These are phyloP conservation scores for Saitozyma podzolica DNA, from an alignment of 768 basidiomycete genomes.

Conservation along the genomic window DNA sequence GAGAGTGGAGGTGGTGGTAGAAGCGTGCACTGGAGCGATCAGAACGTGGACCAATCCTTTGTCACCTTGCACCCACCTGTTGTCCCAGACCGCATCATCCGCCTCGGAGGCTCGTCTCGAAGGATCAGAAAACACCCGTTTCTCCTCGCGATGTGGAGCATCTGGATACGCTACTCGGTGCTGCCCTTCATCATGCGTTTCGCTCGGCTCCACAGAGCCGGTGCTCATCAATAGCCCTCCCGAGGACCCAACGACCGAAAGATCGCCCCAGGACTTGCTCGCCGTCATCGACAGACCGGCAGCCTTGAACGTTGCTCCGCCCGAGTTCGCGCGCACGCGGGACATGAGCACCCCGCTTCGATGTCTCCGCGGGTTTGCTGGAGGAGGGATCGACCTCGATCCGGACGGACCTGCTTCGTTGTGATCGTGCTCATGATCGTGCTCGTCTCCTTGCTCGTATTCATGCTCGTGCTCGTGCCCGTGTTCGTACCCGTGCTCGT, in stretches of 20 bases:
- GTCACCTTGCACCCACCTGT: slow-evolving; percentile 31
- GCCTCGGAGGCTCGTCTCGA: slow-evolving; percentile 13
- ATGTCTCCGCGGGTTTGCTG: slow-evolving; percentile 44
- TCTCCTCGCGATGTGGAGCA: slow-evolving; percentile 5
- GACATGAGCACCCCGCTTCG: slow-evolving; percentile 48
- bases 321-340: slow-evolving; percentile 33
- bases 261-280: slow-evolving; percentile 37
- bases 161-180: too few species aligned
- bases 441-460: not conserved
- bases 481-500: not conserved
- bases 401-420: slow-evolving; percentile 28
- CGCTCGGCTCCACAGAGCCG: not conserved
- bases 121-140: slow-evolving; percentile 34
- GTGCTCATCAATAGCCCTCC: too few species aligned
- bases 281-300: slow-evolving; percentile 13
- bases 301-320: slow-evolving; percentile 16
- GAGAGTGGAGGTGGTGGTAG: slow-evolving; percentile 46
- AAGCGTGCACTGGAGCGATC: slow-evolving; percentile 39
- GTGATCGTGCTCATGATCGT: not conserved
- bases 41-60: not conserved
- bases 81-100: slow-evolving; percentile 35
- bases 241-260: slow-evolving; percentile 10
- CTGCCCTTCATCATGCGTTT: slow-evolving; percentile 3
- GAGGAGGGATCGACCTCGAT: slow-evolving; percentile 36
- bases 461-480: not conserved